phyloP scores from a whole-genome alignment of 2,329 filamentous ascomycete genomes.

The Verticillium albo-atrum region DNA sequence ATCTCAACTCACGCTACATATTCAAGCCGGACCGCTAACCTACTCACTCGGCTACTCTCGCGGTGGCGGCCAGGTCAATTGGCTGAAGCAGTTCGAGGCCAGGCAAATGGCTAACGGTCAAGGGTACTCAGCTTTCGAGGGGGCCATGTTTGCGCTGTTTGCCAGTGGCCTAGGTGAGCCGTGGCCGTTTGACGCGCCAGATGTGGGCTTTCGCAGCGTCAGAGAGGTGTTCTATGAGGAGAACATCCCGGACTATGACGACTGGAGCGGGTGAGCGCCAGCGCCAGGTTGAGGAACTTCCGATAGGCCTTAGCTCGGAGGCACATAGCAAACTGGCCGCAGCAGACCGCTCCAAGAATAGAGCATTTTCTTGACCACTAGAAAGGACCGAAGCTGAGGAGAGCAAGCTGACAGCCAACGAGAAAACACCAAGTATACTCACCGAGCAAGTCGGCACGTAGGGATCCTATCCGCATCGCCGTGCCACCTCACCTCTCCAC shows the following conservation, averaged over 20 bases:
- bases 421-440: neutral
- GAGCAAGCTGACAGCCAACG: neutral
- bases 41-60: conserved; percentile 18
- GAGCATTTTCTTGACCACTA: neutral
- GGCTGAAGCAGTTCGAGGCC: conserved; percentile 12
- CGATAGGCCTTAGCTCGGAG: neutral
- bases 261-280: neutral
- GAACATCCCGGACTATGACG: conserved; percentile 7
- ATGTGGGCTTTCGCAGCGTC: conserved; percentile 15
- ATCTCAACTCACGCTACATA: conserved; percentile 11
- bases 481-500: neutral
- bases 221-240: conserved; percentile 16
- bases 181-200: conserved; percentile 14
- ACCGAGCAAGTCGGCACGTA: neutral
- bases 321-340: neutral
- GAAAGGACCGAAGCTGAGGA: too few species aligned
- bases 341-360: neutral
- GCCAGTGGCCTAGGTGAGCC: conserved; percentile 16
- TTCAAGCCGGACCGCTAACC: conserved; percentile 13
- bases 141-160: conserved; percentile 17
- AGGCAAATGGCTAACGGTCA: conserved; percentile 6
- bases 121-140: conserved; percentile 14
- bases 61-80: conserved; percentile 2
- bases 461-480: neutral
- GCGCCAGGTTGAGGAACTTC: neutral